phyloP scores from a whole-genome alignment of 805 yeast genomes.

The Wickerhamomyces canadensis region DNA sequence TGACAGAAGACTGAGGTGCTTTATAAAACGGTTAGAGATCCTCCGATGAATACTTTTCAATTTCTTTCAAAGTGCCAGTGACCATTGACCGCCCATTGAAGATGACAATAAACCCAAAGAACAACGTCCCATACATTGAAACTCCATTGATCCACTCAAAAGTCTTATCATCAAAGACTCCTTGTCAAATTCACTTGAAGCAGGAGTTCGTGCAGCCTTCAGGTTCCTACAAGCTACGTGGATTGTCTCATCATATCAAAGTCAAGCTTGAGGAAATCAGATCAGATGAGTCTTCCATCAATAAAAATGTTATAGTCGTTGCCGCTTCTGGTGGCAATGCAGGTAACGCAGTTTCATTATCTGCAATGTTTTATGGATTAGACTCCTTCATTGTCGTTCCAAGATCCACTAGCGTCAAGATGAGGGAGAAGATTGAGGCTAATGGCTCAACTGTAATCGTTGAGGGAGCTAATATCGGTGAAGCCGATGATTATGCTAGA shows the following conservation, averaged over 20 bases:
- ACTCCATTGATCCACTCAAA: slow-evolving; percentile 37
- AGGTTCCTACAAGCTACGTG: slow-evolving; percentile 53
- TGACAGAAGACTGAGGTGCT: too few species aligned
- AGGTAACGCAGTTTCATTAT: slow-evolving; percentile 48
- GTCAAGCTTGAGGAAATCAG: slow-evolving; percentile 24
- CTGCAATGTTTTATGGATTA: slow-evolving; percentile 33
- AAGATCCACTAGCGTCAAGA: slow-evolving; percentile 36
- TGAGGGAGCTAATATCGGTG: slow-evolving; percentile 41
- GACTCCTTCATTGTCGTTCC: slow-evolving; percentile 58
- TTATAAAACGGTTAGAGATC: too few species aligned
- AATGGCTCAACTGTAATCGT: slow-evolving; percentile 48
- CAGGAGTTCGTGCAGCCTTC: slow-evolving; percentile 51
- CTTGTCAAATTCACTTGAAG: slow-evolving; percentile 39
- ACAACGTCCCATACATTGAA: slow-evolving; percentile 15
- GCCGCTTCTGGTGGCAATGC: slow-evolving; percentile 56
- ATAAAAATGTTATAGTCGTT: slow-evolving; percentile 34
- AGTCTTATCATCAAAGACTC: slow-evolving; percentile 22
- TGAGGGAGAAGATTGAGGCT: slow-evolving; percentile 38
- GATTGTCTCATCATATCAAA: slow-evolving; percentile 44
- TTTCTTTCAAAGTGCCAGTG: too few species aligned
- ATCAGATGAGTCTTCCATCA: slow-evolving; percentile 18
- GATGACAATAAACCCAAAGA: neutral
- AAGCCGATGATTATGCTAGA: slow-evolving; percentile 42
- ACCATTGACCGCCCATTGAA: too few species aligned
- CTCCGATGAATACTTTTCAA: too few species aligned